phyloP scores from a whole-genome alignment of 352 stramenopile species.

The Globisporangium nunn region DNA sequence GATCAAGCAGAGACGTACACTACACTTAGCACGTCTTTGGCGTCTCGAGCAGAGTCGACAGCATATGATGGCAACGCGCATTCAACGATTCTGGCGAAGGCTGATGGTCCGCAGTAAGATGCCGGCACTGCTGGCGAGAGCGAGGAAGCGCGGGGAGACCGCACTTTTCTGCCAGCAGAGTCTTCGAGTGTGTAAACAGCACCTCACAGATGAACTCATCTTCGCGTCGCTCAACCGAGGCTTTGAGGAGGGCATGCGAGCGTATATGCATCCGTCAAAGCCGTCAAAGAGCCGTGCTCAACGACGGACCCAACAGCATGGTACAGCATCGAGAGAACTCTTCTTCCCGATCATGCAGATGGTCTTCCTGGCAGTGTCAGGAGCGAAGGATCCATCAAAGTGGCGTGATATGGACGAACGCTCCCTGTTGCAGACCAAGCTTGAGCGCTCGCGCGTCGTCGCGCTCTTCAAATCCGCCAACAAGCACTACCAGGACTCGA shows the following conservation, averaged over 20 bases:
- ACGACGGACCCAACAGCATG: no score
- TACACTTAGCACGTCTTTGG: slow-evolving; percentile 30
- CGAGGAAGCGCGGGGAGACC: slow-evolving; percentile 22
- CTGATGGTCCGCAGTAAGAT: slow-evolving; percentile 22
- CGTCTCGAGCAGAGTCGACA: slow-evolving; percentile 19
- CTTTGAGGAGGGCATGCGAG: slow-evolving; percentile 11
- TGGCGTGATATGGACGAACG: slow-evolving; percentile 31
- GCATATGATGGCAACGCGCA: slow-evolving; percentile 11
- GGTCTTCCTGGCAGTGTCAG: slow-evolving; percentile 34
- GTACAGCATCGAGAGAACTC: no score
- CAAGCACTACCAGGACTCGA: slow-evolving; percentile 16
- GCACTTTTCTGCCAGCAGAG: slow-evolving; percentile 29
- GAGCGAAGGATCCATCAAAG: slow-evolving; percentile 26
- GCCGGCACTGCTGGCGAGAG: slow-evolving; percentile 7
- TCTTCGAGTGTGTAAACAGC: slow-evolving; percentile 30
- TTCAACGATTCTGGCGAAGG: slow-evolving; percentile 25
- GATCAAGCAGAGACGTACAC: slow-evolving; percentile 27
- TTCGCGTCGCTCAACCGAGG: slow-evolving; percentile 18
- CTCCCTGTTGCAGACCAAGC: slow-evolving; percentile 27
- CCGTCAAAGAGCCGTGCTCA: neutral
- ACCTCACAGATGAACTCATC: slow-evolving; percentile 29
- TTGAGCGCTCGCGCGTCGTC: slow-evolving; percentile 48
- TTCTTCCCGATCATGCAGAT: slow-evolving; percentile 39
- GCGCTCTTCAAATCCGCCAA: slow-evolving; percentile 37
- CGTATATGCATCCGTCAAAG: neutral